Conservation (phyloP, 2,329 filamentous ascomycete genomes). For the Penicillium frequentans region DNA sequence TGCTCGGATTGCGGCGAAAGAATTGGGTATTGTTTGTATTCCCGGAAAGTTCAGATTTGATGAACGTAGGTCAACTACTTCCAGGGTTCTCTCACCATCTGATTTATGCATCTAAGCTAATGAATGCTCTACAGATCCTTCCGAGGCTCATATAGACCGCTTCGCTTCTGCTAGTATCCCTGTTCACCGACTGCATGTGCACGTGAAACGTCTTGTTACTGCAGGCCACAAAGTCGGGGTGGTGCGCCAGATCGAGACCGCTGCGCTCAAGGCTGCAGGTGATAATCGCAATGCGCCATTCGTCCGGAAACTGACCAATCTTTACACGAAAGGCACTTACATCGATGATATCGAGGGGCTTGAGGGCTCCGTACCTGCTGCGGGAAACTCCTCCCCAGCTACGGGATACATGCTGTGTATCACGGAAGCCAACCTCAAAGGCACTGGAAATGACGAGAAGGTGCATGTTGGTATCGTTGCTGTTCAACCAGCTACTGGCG, state of each 20-base stretch:
- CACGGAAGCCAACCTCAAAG: conserved; percentile 78
- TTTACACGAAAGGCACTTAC: conserved; percentile 98
- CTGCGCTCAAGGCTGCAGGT: conserved; percentile 89
- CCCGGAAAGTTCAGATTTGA: conserved; percentile 94
- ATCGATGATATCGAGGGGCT: conserved; percentile 89
- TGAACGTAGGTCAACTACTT: conserved; percentile 61
- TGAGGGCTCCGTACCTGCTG: conserved; percentile 55
- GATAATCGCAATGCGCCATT: conserved; percentile 94
- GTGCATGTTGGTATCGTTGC: conserved; percentile 89
- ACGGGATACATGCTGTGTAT: conserved; percentile 92
- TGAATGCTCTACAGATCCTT: conserved; percentile 58
- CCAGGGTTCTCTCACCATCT: not conserved
- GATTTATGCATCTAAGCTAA: not conserved
- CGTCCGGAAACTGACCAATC: conserved; percentile 85
- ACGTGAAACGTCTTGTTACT: conserved; percentile 87
- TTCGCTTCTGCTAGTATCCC: conserved; percentile 97
- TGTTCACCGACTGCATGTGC: conserved; percentile 84
- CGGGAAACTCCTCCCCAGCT: conserved; percentile 57
- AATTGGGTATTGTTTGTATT: conserved; percentile 92
- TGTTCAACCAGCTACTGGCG: conserved; percentile 91
- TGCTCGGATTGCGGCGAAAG: conserved; percentile 82
- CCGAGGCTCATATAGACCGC: conserved; percentile 85
- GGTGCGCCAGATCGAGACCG: conserved; percentile 91
- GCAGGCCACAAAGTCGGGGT: conserved; percentile 96
- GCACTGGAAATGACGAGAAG: conserved; percentile 84